Conservation (phyloP, 176 grass and related monocot genomes). For the Dendrocalamus sinicus region DNA sequence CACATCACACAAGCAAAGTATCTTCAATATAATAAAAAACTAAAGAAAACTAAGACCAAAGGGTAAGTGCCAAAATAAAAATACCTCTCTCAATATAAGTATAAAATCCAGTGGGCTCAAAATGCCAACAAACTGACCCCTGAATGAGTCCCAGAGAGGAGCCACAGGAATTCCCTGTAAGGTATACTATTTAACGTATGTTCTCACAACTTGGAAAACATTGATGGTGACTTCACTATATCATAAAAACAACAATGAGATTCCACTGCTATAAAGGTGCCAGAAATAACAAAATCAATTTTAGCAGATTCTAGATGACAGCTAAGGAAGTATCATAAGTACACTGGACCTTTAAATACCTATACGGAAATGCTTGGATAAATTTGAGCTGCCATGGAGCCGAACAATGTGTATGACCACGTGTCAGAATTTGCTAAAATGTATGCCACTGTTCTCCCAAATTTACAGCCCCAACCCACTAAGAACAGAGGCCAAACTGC, state of each 20-base stretch:
- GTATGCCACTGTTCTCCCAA: not conserved
- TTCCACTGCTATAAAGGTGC: not conserved
- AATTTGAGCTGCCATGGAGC: not conserved
- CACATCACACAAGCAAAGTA: slow-evolving; percentile 8
- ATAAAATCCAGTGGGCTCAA: slow-evolving; percentile 96
- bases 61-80: slow-evolving; percentile 26
- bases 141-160: slow-evolving; percentile 90
- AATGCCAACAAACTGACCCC: slow-evolving; percentile 87
- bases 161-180: slow-evolving; percentile 96
- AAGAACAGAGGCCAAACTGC: slow-evolving; percentile 10
- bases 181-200: slow-evolving; percentile 1
- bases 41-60: slow-evolving; percentile 33
- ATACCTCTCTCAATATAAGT: slow-evolving; percentile 93
- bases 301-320: not conserved
- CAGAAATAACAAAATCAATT: slow-evolving; percentile 10
- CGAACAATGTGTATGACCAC: not conserved
- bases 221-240: slow-evolving; percentile 22
- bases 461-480: not conserved
- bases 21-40: not conserved
- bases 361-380: slow-evolving; percentile 9
- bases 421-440: slow-evolving; percentile 9
- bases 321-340: slow-evolving; percentile 20
- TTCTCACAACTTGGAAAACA: not conserved
- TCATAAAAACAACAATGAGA: not conserved
- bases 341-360: not conserved